phyloP scores from a whole-genome alignment of 2,329 filamentous ascomycete genomes.

The Elsinoe ampelina region DNA sequence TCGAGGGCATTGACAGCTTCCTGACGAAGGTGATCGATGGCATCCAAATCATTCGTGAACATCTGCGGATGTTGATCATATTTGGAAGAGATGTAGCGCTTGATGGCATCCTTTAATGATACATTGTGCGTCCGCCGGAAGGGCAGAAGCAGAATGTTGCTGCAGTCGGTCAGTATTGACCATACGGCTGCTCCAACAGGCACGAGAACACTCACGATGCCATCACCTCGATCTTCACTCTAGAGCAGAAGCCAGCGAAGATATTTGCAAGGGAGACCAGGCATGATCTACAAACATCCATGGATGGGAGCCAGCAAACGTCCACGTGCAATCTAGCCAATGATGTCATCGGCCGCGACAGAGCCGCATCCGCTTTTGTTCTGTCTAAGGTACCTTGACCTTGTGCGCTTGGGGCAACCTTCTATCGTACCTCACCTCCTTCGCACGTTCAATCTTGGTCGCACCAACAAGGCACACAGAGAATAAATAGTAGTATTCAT shows the following conservation, averaged over 20 bases:
- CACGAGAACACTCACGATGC: slow-evolving; percentile 2
- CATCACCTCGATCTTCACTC: background rate
- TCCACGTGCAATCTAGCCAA: background rate
- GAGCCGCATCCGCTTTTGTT: background rate
- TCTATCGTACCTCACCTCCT: background rate
- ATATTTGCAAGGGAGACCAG: background rate
- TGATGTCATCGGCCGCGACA: background rate
- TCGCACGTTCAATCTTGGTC: background rate
- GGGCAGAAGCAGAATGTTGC: slow-evolving; percentile 66
- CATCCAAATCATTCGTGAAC: slow-evolving; percentile 80
- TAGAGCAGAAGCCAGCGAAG: background rate
- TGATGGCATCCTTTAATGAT: slow-evolving; percentile 71
- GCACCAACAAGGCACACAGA: background rate
- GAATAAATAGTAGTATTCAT: background rate
- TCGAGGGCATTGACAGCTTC: slow-evolving; percentile 87
- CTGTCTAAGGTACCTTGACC: too few relatives aligned
- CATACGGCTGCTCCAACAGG: background rate
- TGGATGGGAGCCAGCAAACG: background rate
- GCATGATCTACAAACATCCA: slow-evolving; percentile 1
- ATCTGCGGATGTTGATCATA: slow-evolving; percentile 98
- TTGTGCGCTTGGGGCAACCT: background rate
- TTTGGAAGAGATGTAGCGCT: slow-evolving; percentile 92
- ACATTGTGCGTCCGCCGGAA: slow-evolving; percentile 79
- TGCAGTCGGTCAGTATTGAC: background rate
- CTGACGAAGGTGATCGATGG: slow-evolving; percentile 71